These are phyloP conservation scores for Ogataea paraovalis DNA, from an alignment of 805 yeast genomes.

Conservation along the genomic window DNA sequence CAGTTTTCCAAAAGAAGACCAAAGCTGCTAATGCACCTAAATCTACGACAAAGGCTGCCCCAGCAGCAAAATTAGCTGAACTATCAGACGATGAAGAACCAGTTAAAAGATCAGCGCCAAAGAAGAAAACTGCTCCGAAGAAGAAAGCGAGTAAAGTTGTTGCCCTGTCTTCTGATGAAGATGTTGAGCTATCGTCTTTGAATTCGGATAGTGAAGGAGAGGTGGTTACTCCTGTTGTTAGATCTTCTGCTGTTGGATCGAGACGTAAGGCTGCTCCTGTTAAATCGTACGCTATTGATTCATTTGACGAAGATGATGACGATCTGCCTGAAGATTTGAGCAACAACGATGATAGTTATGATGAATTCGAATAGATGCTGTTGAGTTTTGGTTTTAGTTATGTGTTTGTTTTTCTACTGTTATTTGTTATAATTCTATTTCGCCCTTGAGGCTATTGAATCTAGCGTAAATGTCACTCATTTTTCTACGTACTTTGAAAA, in stretches of 20 bases:
- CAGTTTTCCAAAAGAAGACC: slow-evolving; percentile 12
- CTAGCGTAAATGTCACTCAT: background rate
- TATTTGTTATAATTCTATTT: background rate
- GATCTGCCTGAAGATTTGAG: background rate
- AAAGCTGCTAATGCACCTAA: slow-evolving; percentile 4
- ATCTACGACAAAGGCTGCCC: background rate
- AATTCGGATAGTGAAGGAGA: slow-evolving; percentile 13
- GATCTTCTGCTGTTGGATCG: slow-evolving; percentile 5
- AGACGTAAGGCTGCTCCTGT: slow-evolving; percentile 13
- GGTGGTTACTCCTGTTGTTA: slow-evolving; percentile 5
- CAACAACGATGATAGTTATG: slow-evolving; percentile 17
- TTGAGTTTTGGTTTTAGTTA: background rate
- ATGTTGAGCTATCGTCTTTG: slow-evolving; percentile 4
- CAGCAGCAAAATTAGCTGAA: slow-evolving; percentile 1
- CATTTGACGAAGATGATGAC: slow-evolving; percentile 2
- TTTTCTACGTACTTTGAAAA: no score
- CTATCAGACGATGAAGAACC: slow-evolving; percentile 7
- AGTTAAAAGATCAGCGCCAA: background rate
- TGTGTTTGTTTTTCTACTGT: background rate
- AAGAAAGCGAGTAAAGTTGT: background rate
- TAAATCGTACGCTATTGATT: slow-evolving; percentile 15
- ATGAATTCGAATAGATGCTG: slow-evolving; percentile 13
- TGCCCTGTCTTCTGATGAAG: slow-evolving; percentile 4
- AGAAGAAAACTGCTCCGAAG: background rate
- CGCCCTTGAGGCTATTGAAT: background rate